These are phyloP conservation scores for Leucocoprinus birnbaumii DNA, from an alignment of 768 basidiomycete genomes.

Conservation along the genomic window DNA sequence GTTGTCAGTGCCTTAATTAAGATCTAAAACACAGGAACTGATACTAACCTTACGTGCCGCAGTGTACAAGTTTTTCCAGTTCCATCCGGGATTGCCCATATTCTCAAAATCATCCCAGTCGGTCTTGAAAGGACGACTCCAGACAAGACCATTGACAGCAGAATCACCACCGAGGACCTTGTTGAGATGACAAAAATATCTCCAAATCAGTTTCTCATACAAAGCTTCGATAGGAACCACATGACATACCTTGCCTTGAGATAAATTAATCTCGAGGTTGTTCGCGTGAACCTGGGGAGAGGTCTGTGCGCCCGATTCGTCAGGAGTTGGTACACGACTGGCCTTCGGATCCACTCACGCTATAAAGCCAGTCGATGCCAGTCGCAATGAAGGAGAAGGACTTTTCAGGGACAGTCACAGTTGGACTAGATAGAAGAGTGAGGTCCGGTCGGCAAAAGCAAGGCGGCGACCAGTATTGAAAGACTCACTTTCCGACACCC, in stretches of 20 bases:
- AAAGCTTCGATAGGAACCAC: background rate
- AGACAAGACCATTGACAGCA: constrained; percentile 61
- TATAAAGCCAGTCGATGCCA: constrained; percentile 56
- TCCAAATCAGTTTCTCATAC: background rate
- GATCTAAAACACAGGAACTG: background rate
- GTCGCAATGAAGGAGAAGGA: constrained; percentile 39
- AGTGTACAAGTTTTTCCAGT: constrained; percentile 40
- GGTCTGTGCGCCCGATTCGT: constrained; percentile 24
- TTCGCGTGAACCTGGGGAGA: constrained; percentile 41
- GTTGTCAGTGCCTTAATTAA: constrained; percentile 15
- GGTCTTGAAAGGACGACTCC: constrained; percentile 26
- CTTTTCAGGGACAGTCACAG: constrained; percentile 12
- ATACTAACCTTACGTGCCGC: constrained; percentile 26
- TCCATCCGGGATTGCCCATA: constrained; percentile 57
- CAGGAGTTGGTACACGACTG: constrained; percentile 8
- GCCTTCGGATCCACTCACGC: background rate
- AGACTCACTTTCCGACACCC: constrained; percentile 37
- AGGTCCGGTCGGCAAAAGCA: constrained; percentile 25
- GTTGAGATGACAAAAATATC: background rate
- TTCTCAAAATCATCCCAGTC: constrained; percentile 36
- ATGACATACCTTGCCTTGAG: constrained; percentile 51
- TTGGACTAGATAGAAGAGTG: constrained; percentile 49
- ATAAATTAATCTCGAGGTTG: constrained; percentile 47
- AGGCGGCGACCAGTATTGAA: background rate
- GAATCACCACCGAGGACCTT: constrained; percentile 66